These are phyloP conservation scores for Myxozyma neglecta DNA, from an alignment of 805 yeast species.

Conservation along the genomic window DNA sequence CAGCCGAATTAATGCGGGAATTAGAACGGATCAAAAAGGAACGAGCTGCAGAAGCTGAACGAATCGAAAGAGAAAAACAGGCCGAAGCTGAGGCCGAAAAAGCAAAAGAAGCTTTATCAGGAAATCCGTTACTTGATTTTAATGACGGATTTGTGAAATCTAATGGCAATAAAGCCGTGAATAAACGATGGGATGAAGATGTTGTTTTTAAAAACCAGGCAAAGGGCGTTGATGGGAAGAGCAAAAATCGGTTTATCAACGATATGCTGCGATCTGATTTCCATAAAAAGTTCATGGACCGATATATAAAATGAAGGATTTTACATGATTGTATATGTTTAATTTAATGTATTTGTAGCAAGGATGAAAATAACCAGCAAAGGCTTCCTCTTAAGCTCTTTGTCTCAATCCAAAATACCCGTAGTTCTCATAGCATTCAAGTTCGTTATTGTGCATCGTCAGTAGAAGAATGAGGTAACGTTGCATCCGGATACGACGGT, in stretches of 20 bases:
- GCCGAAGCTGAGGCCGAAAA: conserved; percentile 31
- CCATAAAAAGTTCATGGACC: conserved; percentile 42
- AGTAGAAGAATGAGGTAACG: not conserved
- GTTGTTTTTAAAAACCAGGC: conserved; percentile 42
- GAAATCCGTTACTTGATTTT: conserved; percentile 39
- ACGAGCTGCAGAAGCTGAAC: conserved; percentile 36
- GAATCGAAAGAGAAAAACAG: conserved; percentile 31
- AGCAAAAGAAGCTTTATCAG: conserved; percentile 35
- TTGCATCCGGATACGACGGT: not conserved
- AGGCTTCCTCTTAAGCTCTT: not conserved
- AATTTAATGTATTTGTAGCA: not conserved
- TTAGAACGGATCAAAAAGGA: conserved; percentile 41
- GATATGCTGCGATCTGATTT: conserved; percentile 44
- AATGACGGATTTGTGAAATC: conserved; percentile 9
- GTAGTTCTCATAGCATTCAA: not conserved
- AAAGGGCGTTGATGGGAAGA: conserved; percentile 32
- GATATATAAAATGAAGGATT: conserved; percentile 36
- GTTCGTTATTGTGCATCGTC: too few relatives aligned
- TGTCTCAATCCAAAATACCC: not conserved
- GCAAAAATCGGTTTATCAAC: conserved; percentile 37
- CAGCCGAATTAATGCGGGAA: conserved; percentile 39
- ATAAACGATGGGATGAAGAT: conserved; percentile 40
- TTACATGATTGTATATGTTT: not conserved
- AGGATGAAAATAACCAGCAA: not conserved
- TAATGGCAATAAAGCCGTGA: not conserved